phyloP scores from a whole-genome alignment of 495 filamentous ascomycete species.

The Neurospora sp. region DNA sequence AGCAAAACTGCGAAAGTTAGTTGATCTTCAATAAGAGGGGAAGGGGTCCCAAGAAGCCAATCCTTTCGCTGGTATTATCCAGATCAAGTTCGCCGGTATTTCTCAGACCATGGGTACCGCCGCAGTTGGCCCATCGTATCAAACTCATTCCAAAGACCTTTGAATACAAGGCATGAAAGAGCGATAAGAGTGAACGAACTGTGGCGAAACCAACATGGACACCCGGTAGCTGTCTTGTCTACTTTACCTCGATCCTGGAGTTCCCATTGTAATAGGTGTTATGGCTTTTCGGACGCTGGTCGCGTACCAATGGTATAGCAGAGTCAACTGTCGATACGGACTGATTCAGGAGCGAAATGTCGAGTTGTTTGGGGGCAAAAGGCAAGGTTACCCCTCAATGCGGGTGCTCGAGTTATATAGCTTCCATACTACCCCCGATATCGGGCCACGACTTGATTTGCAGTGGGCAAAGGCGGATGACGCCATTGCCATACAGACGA shows the following conservation, averaged over 20 bases:
- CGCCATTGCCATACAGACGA: neutral
- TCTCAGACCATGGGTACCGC: constrained; percentile 19
- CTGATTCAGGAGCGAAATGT: neutral
- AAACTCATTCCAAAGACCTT: neutral
- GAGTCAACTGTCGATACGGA: neutral
- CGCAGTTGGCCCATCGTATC: neutral
- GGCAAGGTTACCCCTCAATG: neutral
- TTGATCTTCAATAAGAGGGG: constrained; percentile 15
- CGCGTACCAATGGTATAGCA: neutral
- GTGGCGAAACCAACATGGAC: neutral
- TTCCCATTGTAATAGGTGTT: neutral
- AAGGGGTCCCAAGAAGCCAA: constrained; percentile 52
- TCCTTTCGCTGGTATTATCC: constrained; percentile 79
- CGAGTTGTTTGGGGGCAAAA: neutral
- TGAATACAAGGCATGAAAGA: neutral
- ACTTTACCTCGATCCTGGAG: neutral
- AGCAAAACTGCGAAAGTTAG: constrained; percentile 24
- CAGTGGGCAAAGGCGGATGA: neutral
- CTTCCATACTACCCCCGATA: neutral
- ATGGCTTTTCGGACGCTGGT: neutral
- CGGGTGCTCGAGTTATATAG: neutral
- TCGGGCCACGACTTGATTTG: neutral
- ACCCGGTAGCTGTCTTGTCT: neutral
- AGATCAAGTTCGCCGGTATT: constrained; percentile 62
- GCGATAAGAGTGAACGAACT: neutral